Evolutionary conservation across 2,329 filamentous ascomycete genomes (phyloP), one percentile per base, ranked within the genome.

Genomic region (Colletotrichum sp.): DNA sequence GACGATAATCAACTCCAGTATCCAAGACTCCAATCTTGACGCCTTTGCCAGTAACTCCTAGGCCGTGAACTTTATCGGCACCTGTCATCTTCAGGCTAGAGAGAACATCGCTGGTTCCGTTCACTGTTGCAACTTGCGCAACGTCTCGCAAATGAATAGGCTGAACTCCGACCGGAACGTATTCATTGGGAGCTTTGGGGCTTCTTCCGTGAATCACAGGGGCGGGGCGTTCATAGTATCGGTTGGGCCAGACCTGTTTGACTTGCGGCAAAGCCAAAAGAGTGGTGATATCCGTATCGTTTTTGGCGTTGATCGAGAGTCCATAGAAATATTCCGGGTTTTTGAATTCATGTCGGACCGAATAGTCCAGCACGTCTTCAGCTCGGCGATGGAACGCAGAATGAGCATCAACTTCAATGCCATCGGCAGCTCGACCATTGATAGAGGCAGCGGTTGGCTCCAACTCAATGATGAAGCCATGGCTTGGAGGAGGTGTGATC

Each of bases 1-100:
- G 85, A 6, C 81, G 83, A 64, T 86, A 87, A 65, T 85, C 84
- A 39, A 87, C 81, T 1, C 85, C 85, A 3, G 84, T 85, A 67
- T 87, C 85, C 48, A 87, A 81, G 48, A 87, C 80, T 10, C 84
- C 85, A 48, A 87, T 78, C 52, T 82, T 86, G 16, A 81, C 82
- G 6, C 84, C 85, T 64, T 83, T 84, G 7, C 85, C 85, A 16
- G 81, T 80, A 36, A 85, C 82, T 8, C 85, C 85, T 22, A 78
- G 77, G 16, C 80, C 80, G 64, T 87, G 85, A 5, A 86, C 81
- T 71, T 80, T 81, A 36, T 85, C 82, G 10, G 86, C 85, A 5
- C 85, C 84, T 5, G 85, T 86, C 62, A 75, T 75, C 48, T 57
- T 75, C 30, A 75, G n/a, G 30, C 68, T 72, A 9, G 72, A 72